Evolutionary conservation across 2,329 filamentous ascomycete species (phyloP).

Genomic region (Pseudogymnoascus sp.): DNA sequence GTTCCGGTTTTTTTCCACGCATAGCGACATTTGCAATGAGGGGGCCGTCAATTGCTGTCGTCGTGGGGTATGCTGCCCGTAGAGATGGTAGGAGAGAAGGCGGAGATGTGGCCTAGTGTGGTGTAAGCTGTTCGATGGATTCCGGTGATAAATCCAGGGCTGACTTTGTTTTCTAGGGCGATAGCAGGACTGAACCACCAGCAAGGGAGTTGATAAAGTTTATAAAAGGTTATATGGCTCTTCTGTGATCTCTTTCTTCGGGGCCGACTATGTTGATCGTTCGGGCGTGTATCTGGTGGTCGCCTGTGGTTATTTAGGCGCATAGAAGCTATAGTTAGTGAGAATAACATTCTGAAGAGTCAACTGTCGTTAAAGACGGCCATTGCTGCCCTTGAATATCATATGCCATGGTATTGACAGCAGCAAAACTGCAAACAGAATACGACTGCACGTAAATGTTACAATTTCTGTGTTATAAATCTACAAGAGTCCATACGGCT

Average conservation of each 20-base stretch:
- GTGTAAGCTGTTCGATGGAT: background rate
- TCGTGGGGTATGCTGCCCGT: background rate
- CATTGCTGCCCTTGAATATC: background rate
- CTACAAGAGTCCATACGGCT: background rate
- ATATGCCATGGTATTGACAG: background rate
- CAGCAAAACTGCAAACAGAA: background rate
- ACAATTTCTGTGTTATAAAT: background rate
- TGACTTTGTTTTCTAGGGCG: background rate
- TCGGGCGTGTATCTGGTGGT: background rate
- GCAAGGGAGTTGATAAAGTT: background rate
- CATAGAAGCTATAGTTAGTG: background rate
- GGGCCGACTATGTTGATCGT: background rate
- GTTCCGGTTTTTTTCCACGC: background rate
- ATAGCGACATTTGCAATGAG: background rate
- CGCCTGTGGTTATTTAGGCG: background rate
- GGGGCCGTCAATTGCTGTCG: background rate
- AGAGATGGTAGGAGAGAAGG: background rate
- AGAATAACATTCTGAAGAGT: background rate
- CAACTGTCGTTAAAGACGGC: background rate
- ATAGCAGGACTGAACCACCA: background rate
- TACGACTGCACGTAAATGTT: background rate
- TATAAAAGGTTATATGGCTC: background rate
- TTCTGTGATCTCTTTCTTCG: background rate
- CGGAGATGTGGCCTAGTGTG: background rate
- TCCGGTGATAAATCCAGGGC: background rate